Base-by-base conservation (phyloP, 768 basidiomycete genomes). In the Rubroboletus satanas region DNA sequence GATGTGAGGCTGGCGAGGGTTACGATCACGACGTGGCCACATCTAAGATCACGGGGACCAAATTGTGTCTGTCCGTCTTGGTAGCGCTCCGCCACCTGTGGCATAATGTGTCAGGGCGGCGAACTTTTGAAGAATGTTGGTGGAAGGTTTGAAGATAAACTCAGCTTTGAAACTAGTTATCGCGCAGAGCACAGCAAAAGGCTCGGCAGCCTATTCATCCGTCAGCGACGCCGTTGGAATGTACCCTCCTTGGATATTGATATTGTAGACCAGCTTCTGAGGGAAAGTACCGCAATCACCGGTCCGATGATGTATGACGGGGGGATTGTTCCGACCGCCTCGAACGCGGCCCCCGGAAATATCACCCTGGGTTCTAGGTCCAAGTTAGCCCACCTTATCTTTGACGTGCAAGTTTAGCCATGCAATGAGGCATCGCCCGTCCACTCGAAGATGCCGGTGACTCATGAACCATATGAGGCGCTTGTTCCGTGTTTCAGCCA, bases 1-100 rank as follows among this genome's bases (percentile, higher is more conserved):
- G 23, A 15, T 37, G 35, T 38, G 14, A 14, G 28, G 15, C 12
- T 12, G 18, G 42, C 42, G 38, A 29, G 31, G 12, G 15, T 29
- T 10, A 33, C 10, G 12, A 45, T 49, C 51, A 42, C 9, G 29
- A 57, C 26, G 38, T 44, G 33, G 41, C 18, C 33, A 29, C 44
- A 49, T 57, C 59, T 51, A 17, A 42, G 46, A 58, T 57, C 33
- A 18, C 37, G 50, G 46, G 12, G 26, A 32, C 28, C 0, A 26
- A 33, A 51, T 14, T 26, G 12, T 45, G 9, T 35, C 35, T 32
- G 41, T 36, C 36, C 11, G 58, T 32, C 26, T 35, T 17, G 36
- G 29, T 45, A 52, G 46, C 31, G 45, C 31, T 21, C 37, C 37
- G n/a, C 38, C 60, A 44, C 45, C 42, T 42, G 52, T n/a, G 17